A percentile compares a stretch with the other conserved stretches of the same genome.
Evolutionary conservation across 1,139 yeast species (phyloP).

Genomic region (Yamadazyma aaseri): DNA sequence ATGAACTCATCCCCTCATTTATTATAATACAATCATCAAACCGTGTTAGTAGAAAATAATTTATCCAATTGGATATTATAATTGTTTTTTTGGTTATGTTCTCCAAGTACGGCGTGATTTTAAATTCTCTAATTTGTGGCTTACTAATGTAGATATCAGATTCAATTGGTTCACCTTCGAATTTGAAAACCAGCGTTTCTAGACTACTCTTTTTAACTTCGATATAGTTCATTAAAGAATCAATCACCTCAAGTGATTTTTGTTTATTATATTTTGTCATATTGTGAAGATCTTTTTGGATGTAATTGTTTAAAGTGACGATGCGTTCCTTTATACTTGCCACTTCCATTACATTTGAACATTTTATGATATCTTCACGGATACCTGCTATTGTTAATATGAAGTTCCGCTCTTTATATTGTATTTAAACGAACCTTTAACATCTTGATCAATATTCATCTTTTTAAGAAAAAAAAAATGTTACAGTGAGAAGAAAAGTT

Average conservation of each 20-base stretch:
- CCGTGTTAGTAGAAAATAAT: conserved; percentile 18
- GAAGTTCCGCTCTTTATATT: neutral
- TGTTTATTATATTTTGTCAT: conserved; percentile 13
- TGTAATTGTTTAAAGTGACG: neutral
- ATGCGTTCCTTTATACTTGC: neutral
- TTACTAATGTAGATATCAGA: neutral
- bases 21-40: conserved; percentile 14
- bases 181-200: conserved; percentile 20
- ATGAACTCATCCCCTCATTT: conserved; percentile 13
- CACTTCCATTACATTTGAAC: neutral
- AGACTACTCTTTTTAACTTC: conserved; percentile 20
- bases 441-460: too few species aligned
- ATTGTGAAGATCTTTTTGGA: neutral
- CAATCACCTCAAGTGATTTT: conserved; percentile 10
- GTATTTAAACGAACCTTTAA: conserved; percentile 41
- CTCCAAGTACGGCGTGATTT: conserved; percentile 6
- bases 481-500: too few species aligned
- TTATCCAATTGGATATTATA: conserved; percentile 8
- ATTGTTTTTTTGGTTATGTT: conserved; percentile 5
- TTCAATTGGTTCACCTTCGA: conserved; percentile 28
- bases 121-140: conserved; percentile 3
- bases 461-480: too few species aligned
- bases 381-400: conserved; percentile 1
- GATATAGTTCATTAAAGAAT: conserved; percentile 18
- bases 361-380: neutral